Conservation (phyloP, 2,329 filamentous ascomycete species). For the Pseudonectria foliicola region DNA sequence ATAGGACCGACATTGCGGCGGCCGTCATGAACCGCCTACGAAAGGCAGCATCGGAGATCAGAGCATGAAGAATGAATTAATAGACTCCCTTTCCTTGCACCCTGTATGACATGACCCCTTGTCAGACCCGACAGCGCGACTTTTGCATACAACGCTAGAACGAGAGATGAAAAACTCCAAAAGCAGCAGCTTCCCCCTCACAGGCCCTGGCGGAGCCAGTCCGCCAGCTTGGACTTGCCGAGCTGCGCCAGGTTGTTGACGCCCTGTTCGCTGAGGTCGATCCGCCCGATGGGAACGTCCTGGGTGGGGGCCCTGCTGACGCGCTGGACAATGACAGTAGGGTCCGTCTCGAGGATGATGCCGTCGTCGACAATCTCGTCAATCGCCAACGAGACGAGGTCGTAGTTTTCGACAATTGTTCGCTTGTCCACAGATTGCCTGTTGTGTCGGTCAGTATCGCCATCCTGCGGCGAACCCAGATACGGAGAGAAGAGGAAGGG, state of each 20-base stretch:
- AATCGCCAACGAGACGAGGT: slow-evolving; percentile 85
- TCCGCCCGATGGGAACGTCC: slow-evolving; percentile 86
- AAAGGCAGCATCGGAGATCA: slow-evolving; percentile 63
- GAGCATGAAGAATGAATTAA: slow-evolving; percentile 33
- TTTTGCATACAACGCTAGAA: slow-evolving; percentile 22
- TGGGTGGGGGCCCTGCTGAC: slow-evolving; percentile 88
- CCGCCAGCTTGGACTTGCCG: slow-evolving; percentile 83
- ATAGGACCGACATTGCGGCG: slow-evolving; percentile 73
- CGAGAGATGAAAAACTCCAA: slow-evolving; percentile 20
- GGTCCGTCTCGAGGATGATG: slow-evolving; percentile 95
- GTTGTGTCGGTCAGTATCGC: slow-evolving; percentile 6
- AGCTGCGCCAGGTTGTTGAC: slow-evolving; percentile 91
- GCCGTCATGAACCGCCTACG: slow-evolving; percentile 79
- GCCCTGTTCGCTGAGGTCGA: slow-evolving; percentile 92
- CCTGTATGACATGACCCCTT: slow-evolving; percentile 17
- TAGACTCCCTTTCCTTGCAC: slow-evolving; percentile 20
- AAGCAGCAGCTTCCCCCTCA: slow-evolving; percentile 30
- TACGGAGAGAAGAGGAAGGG: not conserved
- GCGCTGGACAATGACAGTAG: slow-evolving; percentile 83
- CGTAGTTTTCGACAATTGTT: slow-evolving; percentile 97
- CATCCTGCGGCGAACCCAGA: not conserved
- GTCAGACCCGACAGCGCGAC: slow-evolving; percentile 15
- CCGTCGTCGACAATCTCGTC: slow-evolving; percentile 95
- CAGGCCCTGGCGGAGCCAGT: slow-evolving; percentile 81
- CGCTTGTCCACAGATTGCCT: slow-evolving; percentile 96